A percentile compares a stretch with the other conserved stretches of the same genome.
Conservation (phyloP, 2,329 filamentous ascomycete genomes). For the Neophaeococcomyces aloes region DNA sequence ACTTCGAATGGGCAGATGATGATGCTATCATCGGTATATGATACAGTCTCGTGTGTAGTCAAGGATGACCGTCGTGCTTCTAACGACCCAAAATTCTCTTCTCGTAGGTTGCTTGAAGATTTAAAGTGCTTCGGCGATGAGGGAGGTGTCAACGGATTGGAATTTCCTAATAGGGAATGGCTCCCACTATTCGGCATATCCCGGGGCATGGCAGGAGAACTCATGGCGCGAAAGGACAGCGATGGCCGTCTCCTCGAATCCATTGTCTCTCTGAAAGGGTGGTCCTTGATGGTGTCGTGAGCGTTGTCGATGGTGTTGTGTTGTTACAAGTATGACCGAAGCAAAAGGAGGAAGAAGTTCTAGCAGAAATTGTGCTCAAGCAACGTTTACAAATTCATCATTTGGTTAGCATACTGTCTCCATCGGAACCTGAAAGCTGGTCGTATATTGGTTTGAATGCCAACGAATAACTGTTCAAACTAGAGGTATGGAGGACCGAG, state of each 20-base stretch:
- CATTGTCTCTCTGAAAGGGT: constrained; percentile 2
- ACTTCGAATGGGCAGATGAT: constrained; percentile 17
- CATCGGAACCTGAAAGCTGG: too few species aligned
- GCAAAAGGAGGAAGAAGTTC: too few species aligned
- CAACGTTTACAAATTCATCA: too few species aligned
- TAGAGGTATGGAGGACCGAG: too few species aligned
- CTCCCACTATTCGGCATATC: background rate
- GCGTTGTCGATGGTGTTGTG: background rate
- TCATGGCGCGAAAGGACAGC: constrained; percentile 8
- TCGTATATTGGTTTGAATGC: too few species aligned
- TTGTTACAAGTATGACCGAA: too few species aligned
- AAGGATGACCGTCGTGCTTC: constrained; percentile 7
- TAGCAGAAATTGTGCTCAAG: too few species aligned
- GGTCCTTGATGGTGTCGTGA: background rate
- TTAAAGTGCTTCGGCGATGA: constrained; percentile 12
- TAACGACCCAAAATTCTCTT: constrained; percentile 7
- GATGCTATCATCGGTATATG: constrained; percentile 7
- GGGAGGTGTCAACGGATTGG: constrained; percentile 16
- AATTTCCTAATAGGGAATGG: background rate
- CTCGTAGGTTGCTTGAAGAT: constrained; percentile 9
- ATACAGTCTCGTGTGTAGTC: background rate
- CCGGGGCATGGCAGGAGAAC: constrained; percentile 12
- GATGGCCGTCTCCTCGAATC: constrained; percentile 10
- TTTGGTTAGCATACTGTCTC: too few species aligned
- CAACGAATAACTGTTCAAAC: too few species aligned